Base-by-base conservation (phyloP, 1,139 yeast genomes). In the Saccharomyces hybrid region DNA sequence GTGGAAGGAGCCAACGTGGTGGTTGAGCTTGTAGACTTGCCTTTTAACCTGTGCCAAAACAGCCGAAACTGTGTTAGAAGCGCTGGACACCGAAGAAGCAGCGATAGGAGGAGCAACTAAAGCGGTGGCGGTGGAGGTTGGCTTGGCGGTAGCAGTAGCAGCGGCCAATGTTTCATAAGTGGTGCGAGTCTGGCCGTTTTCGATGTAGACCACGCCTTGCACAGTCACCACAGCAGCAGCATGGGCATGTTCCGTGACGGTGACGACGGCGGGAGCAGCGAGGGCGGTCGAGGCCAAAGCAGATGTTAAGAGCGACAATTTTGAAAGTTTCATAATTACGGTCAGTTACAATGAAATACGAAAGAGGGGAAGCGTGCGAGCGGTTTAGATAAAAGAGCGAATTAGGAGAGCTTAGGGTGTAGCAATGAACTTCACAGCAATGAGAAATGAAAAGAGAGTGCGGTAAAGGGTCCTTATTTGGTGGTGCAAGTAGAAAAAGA, bases 201-300 rank as follows among this genome's bases (percentile, higher is more conserved):
- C 62, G 32, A 61, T 61, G 56, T 61, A 59, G 27, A 64, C 64
- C 27, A 59, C 49, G 50, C 66, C 69, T 52, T 62, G 59, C 47
- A 65, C 68, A 21, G 61, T 57, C 11, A 63, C 66, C 19, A 61
- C 56, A 21, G 59, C 62, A 21, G 56, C 56, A 12, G 49, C 52
- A 50, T 64, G 67, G 21, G 55, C 65, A 50, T 65, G 67, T 51
- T 64, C 60, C 6, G 72, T 71, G 56, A 66, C 65, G 47, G 72
- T 70, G 56, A 68, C 69, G 44, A 63, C 69, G 47, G 67, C 71
- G 54, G 72, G 73, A 41, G 71, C 72, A 53, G 70, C 73, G 16
- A 68, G 38, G 26, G 67, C 71, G 50, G 68, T 58, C 47, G 70
- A 66, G 50, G 71, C 65, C 27, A 69, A 58, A 53, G 71, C 65